Evolutionary conservation across 768 basidiomycete species (phyloP).

Genomic region (Trametes meyenii): DNA sequence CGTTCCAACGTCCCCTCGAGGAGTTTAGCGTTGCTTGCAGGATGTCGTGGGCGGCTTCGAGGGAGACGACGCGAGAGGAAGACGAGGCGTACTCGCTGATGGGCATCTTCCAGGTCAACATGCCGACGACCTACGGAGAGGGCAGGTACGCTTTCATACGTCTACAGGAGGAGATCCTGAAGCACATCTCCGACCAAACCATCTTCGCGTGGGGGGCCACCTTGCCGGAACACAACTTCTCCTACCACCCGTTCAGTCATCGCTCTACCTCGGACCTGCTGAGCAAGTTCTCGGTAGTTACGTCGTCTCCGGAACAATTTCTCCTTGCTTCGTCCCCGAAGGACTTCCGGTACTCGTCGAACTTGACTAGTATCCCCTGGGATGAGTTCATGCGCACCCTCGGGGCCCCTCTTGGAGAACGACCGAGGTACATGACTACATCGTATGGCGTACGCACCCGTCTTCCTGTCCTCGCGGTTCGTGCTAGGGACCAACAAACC

Average conservation of each 20-base stretch:
- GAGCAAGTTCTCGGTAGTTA: background rate
- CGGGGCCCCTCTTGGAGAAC: background rate
- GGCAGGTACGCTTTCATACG: conserved; percentile 18
- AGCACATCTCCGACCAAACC: conserved; percentile 15
- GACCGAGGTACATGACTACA: conserved; percentile 5
- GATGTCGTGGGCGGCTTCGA: conserved; percentile 19
- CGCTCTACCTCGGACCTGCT: background rate
- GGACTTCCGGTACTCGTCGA: conserved; percentile 7
- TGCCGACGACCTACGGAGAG: conserved; percentile 18
- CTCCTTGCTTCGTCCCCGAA: conserved; percentile 8
- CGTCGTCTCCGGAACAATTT: background rate
- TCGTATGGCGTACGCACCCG: conserved; percentile 11
- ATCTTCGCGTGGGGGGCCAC: conserved; percentile 17
- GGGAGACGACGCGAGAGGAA: conserved; percentile 13
- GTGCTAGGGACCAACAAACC: background rate
- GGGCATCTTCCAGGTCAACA: conserved; percentile 20
- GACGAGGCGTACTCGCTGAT: conserved; percentile 22
- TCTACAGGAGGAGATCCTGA: conserved; percentile 18
- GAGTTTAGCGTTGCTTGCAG: conserved; percentile 12
- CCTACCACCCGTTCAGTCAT: background rate
- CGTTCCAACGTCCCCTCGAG: background rate
- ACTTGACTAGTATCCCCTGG: background rate
- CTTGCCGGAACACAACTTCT: background rate
- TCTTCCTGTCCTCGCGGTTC: conserved; percentile 3
- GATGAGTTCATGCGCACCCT: background rate